Percentiles rank a stretch among this genome's conserved stretches.
These are phyloP conservation scores for Lasiosphaeriaceae sp. DNA, from an alignment of 495 filamentous ascomycete species.

Conservation along the genomic window DNA sequence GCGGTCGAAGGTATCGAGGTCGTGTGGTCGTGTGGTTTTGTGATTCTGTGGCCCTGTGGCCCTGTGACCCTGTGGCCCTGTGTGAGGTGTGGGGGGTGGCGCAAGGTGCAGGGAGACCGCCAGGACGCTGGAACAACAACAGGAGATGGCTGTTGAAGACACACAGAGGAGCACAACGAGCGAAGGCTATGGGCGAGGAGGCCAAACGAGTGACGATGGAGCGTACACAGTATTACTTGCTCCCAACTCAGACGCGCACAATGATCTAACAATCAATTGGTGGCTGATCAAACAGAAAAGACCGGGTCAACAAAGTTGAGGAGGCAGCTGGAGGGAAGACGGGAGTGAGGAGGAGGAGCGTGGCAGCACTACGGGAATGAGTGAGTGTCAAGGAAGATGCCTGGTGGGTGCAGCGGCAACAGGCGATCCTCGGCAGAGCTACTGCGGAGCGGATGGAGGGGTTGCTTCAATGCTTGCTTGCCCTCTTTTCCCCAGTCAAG, in stretches of 20 bases:
- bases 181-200: background rate
- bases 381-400: slow-evolving; percentile 13
- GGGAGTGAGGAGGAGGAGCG: background rate
- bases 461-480: background rate
- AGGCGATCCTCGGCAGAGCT: slow-evolving; percentile 7
- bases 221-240: background rate
- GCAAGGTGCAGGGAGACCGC: too few species aligned
- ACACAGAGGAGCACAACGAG: too few species aligned
- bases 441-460: background rate
- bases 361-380: too few species aligned
- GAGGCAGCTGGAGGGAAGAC: background rate
- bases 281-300: background rate
- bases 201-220: slow-evolving; percentile 2
- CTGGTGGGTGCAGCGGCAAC: slow-evolving; percentile 12
- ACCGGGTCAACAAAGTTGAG: background rate
- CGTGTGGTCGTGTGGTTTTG: background rate
- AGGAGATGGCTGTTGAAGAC: too few species aligned
- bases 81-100: too few species aligned
- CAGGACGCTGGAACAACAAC: too few species aligned
- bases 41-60: background rate
- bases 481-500: too few species aligned
- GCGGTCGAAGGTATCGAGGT: background rate
- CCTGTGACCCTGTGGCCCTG: background rate
- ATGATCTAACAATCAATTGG: background rate
- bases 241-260: too few species aligned